A percentile compares a stretch with the other conserved stretches of the same genome.
phyloP scores from a whole-genome alignment of 1,284 basidiomycete genomes.

The Rhodotorula sp. region DNA sequence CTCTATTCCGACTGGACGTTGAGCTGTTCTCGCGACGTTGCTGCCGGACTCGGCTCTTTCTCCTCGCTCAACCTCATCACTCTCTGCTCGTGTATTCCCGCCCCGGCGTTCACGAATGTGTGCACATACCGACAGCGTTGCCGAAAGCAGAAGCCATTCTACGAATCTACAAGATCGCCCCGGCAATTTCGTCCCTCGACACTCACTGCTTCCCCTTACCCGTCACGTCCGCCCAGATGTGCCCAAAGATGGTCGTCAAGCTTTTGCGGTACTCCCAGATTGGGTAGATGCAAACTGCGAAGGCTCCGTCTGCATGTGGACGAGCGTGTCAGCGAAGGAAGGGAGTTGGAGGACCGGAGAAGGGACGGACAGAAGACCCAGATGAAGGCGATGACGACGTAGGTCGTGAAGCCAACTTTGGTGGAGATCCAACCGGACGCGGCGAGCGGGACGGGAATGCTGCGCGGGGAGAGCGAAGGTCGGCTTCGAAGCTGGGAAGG shows the following conservation, averaged over 20 bases:
- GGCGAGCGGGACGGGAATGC: constrained; percentile 77
- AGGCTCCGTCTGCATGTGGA: constrained; percentile 7
- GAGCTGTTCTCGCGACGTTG: no score
- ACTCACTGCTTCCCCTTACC: constrained; percentile 5
- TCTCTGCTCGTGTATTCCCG: no score
- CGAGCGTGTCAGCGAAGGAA: not conserved
- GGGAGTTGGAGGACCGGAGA: not conserved
- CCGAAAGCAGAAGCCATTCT: no score
- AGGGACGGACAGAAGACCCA: constrained; percentile 36
- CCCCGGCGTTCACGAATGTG: no score
- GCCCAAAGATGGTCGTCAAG: constrained; percentile 11
- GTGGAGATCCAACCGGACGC: constrained; percentile 72
- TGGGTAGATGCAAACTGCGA: constrained; percentile 38
- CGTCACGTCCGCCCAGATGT: constrained; percentile 19
- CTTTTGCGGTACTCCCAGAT: constrained; percentile 34
- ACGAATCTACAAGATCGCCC: no score
- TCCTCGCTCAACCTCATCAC: no score
- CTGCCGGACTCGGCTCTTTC: no score
- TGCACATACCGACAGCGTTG: no score
- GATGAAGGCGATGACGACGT: constrained; percentile 54
- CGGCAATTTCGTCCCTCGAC: not conserved
- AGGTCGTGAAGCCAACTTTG: constrained; percentile 65
- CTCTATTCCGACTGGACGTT: no score
- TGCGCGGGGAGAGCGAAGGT: not conserved
- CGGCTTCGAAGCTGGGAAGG: no score